phyloP scores from a whole-genome alignment of 2,329 filamentous ascomycete species.

The Fusarium hostae region DNA sequence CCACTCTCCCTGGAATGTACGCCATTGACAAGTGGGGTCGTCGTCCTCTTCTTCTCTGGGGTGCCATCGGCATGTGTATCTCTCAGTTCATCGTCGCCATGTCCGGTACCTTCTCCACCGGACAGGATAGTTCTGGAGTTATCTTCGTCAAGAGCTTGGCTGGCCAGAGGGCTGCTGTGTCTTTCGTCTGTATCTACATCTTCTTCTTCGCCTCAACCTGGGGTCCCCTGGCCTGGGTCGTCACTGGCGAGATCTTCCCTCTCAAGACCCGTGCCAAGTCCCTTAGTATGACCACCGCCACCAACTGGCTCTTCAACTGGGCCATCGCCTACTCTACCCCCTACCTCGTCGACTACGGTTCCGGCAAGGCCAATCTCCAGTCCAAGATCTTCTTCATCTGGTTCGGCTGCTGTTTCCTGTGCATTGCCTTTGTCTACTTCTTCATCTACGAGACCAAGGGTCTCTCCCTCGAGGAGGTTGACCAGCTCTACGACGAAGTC shows the following conservation, averaged over 20 bases:
- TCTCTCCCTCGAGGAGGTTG: slow-evolving; percentile 82
- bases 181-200: slow-evolving; percentile 77
- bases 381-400: slow-evolving; percentile 84
- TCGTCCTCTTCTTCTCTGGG: slow-evolving; percentile 71
- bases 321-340: slow-evolving; percentile 81
- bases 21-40: slow-evolving; percentile 56
- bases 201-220: slow-evolving; percentile 80
- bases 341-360: slow-evolving; percentile 79
- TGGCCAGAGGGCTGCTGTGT: slow-evolving; percentile 67
- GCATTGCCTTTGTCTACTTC: slow-evolving; percentile 78
- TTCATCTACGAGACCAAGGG: slow-evolving; percentile 92
- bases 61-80: slow-evolving; percentile 69
- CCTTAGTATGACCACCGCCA: slow-evolving; percentile 75
- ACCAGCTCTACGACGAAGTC: slow-evolving; percentile 78
- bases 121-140: slow-evolving; percentile 60
- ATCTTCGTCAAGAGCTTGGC: slow-evolving; percentile 61
- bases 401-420: slow-evolving; percentile 76
- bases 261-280: slow-evolving; percentile 71
- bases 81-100: slow-evolving; percentile 71
- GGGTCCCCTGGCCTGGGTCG: slow-evolving; percentile 63
- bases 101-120: slow-evolving; percentile 65
- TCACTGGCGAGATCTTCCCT: slow-evolving; percentile 69
- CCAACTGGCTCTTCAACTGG: slow-evolving; percentile 82
- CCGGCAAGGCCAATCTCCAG: slow-evolving; percentile 77
- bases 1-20: slow-evolving; percentile 52